Conservation (phyloP, 1,284 basidiomycete genomes). For the Coniferiporia weirii region DNA sequence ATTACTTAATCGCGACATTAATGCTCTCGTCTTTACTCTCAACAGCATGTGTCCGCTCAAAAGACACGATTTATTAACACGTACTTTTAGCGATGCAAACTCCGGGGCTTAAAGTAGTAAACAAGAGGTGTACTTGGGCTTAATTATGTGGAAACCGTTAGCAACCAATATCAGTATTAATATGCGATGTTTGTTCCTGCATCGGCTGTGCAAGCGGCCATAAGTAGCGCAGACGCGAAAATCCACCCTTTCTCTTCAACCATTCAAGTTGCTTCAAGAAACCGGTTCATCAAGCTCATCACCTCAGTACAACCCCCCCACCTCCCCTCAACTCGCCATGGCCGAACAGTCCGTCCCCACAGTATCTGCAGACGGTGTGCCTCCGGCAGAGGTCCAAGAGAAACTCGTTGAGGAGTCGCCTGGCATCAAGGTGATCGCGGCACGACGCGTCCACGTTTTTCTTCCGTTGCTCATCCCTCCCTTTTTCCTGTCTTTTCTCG, state of each 20-base stretch:
- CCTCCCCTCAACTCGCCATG: conserved; percentile 61
- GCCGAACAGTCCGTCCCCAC: conserved; percentile 80
- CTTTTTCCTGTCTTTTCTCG: conserved; percentile 19
- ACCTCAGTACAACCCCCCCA: conserved; percentile 44
- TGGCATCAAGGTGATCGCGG: conserved; percentile 60
- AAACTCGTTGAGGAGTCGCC: conserved; percentile 59
- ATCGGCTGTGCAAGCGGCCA: not conserved
- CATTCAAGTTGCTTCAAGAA: conserved; percentile 66
- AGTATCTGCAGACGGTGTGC: conserved; percentile 73
- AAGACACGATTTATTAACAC: too few relatives aligned
- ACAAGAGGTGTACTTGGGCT: too few relatives aligned
- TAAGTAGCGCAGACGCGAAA: conserved; percentile 22
- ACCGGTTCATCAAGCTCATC: conserved; percentile 70
- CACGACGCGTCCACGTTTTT: conserved; percentile 19
- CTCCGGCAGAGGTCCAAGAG: conserved; percentile 59
- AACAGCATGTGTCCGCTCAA: too few relatives aligned
- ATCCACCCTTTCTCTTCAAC: conserved; percentile 47
- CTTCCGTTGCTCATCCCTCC: conserved; percentile 11
- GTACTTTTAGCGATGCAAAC: too few relatives aligned
- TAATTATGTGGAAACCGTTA: not conserved
- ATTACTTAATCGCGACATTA: not conserved
- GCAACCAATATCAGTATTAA: not conserved
- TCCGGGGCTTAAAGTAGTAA: too few relatives aligned
- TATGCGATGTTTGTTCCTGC: not conserved
- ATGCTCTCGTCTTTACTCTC: too few relatives aligned